Base-by-base conservation (phyloP, 345 rosid genomes). In the Euphorbia lathyris region DNA sequence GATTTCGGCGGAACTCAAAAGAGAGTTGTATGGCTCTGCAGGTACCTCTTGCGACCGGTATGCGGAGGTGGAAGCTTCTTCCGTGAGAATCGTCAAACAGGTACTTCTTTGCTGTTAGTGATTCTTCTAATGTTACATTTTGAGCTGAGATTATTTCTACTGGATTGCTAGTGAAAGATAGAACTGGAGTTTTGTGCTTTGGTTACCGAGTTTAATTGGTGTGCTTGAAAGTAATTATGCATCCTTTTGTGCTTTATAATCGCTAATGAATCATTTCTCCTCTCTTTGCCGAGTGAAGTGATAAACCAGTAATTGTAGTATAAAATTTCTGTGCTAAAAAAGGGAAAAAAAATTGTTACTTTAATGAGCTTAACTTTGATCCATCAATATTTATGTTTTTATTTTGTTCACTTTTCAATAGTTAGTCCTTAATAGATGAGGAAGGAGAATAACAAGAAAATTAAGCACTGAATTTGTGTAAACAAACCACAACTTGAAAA, bases 81-180 rank as follows among this genome's bases (percentile, higher is more conserved):
- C 97, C 0, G 88, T 83, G 27, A 82, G 87, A 83, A 90, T 95
- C 79, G 96, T 95, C 50, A 95, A 89, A 32, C 96, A 88, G 98
- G 97, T 93, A 45, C n/a, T 36, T 29, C 14, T 52, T 19, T 52
- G 64, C 63, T 9, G 26, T 50, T 43, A 19, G 38, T 34, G 11
- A 2, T 16, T 40, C 9, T 43, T 52, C 9, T 55, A 47, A 22
- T 20, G 25, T 3, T n/a, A 40, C 22, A 1, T 25, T 57, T 57
- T 57, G 56, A 51, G 25, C 56, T 51, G 8, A 51, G 23, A 51
- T 51, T 51, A 1, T 51, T 45, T 20, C 25, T n/a, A 7, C 17
- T 51, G 19, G 26, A 58, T 64, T 43, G 64, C 17, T 36, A n/a
- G n/a, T n/a, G n/a, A n/a, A n/a, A 9, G 26, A 60, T 19, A 13